Conservation (phyloP, 2,329 filamentous ascomycete species). For the Aspergillus luchuensis region DNA sequence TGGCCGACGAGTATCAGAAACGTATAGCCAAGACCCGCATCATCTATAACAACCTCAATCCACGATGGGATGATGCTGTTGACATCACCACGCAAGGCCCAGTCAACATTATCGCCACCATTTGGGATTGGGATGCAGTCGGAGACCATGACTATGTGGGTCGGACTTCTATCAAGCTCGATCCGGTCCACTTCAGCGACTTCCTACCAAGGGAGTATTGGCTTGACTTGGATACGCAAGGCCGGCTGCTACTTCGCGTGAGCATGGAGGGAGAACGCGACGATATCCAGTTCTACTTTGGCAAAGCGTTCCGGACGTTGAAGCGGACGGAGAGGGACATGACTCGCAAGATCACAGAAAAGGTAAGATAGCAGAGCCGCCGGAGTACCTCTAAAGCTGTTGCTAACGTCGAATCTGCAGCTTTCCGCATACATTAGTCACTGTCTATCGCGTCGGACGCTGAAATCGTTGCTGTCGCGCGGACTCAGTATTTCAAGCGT, state of each 20-base stretch:
- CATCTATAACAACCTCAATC: constrained; percentile 85
- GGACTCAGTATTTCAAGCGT: constrained; percentile 72
- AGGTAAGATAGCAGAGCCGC: constrained; percentile 58
- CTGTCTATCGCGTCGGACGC: constrained; percentile 78
- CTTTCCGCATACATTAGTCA: constrained; percentile 90
- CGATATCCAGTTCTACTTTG: constrained; percentile 98
- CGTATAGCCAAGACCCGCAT: constrained; percentile 92
- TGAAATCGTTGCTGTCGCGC: constrained; percentile 73
- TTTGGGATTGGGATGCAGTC: constrained; percentile 98
- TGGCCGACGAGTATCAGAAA: constrained; percentile 97
- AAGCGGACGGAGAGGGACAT: constrained; percentile 97
- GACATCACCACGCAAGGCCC: constrained; percentile 92
- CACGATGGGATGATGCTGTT: constrained; percentile 94
- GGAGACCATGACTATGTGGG: constrained; percentile 98
- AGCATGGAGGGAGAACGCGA: constrained; percentile 99
- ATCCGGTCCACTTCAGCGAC: constrained; percentile 94
- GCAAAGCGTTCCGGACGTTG: constrained; percentile 90
- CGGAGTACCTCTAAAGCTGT: background rate
- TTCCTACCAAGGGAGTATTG: constrained; percentile 96
- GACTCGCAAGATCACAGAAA: constrained; percentile 97
- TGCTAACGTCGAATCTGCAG: constrained; percentile 46
- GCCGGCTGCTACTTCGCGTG: constrained; percentile 81
- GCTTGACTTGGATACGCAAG: constrained; percentile 95
- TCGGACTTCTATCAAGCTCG: constrained; percentile 94
- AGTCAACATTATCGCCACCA: constrained; percentile 91